A percentile compares a stretch with the other conserved stretches of the same genome.
phyloP scores from a whole-genome alignment of 805 yeast species.

The Saturnispora besseyi region DNA sequence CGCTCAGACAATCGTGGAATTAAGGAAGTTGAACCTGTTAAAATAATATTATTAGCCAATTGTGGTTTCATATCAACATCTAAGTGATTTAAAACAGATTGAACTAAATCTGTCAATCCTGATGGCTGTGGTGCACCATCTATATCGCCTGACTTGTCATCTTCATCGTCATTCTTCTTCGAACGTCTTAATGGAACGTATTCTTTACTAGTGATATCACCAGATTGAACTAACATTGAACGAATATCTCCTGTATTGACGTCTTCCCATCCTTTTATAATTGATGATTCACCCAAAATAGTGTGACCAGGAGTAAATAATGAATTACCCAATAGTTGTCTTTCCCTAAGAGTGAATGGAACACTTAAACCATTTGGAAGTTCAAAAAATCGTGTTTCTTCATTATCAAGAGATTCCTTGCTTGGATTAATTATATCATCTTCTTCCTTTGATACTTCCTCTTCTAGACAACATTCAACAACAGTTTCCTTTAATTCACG shows the following conservation, averaged over 20 bases:
- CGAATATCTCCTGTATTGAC: conserved; percentile 48
- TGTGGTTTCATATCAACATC: conserved; percentile 83
- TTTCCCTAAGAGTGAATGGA: conserved; percentile 44
- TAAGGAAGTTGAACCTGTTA: conserved; percentile 77
- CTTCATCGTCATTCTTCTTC: conserved; percentile 30
- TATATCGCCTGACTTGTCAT: conserved; percentile 13
- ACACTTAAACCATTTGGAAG: conserved; percentile 67
- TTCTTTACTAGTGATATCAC: conserved; percentile 40
- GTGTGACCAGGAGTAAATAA: conserved; percentile 51
- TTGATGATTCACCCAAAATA: conserved; percentile 17
- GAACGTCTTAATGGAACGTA: conserved; percentile 67
- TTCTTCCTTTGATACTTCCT: conserved; percentile 20
- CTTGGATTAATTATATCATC: conserved; percentile 7
- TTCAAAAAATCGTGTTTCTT: conserved; percentile 47
- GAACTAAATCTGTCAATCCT: conserved; percentile 51
- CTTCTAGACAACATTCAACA: conserved; percentile 36
- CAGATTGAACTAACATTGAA: conserved; percentile 19
- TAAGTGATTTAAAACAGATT: conserved; percentile 44
- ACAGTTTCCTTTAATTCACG: conserved; percentile 73
- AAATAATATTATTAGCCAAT: conserved; percentile 77
- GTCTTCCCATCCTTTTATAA: conserved; percentile 27
- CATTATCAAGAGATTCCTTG: conserved; percentile 13
- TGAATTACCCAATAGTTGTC: conserved; percentile 62
- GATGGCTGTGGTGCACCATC: conserved; percentile 15
- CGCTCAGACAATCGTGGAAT: conserved; percentile 78